A percentile compares a stretch with the other conserved stretches of the same genome.
These are phyloP conservation scores for Lodderomyces pseudojiufengensis DNA, from an alignment of 1,139 yeast species.

Conservation along the genomic window DNA sequence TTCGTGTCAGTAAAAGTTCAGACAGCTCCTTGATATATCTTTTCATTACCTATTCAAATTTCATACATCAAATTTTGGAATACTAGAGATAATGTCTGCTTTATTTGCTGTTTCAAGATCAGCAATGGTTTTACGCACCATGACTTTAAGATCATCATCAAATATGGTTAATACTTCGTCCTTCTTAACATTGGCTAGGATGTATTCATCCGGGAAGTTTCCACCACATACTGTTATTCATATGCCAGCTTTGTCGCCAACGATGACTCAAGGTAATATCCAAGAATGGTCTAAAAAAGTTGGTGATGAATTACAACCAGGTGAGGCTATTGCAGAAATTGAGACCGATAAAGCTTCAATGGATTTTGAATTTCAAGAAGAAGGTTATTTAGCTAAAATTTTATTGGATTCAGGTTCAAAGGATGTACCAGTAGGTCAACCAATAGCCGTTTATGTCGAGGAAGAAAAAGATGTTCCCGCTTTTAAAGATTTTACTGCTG, in stretches of 20 bases:
- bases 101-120: slow-evolving; percentile 32
- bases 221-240: slow-evolving; percentile 70
- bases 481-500: slow-evolving; percentile 77
- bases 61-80: too few relatives aligned
- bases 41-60: neutral
- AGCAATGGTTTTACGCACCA: slow-evolving; percentile 24
- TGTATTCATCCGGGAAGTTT: slow-evolving; percentile 47
- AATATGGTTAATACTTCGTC: slow-evolving; percentile 13
- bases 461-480: slow-evolving; percentile 81
- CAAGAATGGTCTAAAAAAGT: slow-evolving; percentile 85
- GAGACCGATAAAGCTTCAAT: slow-evolving; percentile 98
- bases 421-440: slow-evolving; percentile 90
- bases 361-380: slow-evolving; percentile 99
- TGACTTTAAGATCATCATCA: slow-evolving; percentile 15
- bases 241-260: slow-evolving; percentile 95
- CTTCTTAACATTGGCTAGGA: slow-evolving; percentile 31
- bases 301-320: slow-evolving; percentile 85
- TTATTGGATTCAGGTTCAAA: slow-evolving; percentile 82
- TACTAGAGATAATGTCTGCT: slow-evolving; percentile 34
- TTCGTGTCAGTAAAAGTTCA: too few relatives aligned
- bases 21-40: too few relatives aligned
- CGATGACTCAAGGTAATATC: slow-evolving; percentile 94
- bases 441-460: slow-evolving; percentile 96
- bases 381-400: slow-evolving; percentile 90
- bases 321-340: slow-evolving; percentile 93